These are phyloP conservation scores for Volutella citrinella DNA, from an alignment of 2,329 filamentous ascomycete genomes.

Conservation along the genomic window DNA sequence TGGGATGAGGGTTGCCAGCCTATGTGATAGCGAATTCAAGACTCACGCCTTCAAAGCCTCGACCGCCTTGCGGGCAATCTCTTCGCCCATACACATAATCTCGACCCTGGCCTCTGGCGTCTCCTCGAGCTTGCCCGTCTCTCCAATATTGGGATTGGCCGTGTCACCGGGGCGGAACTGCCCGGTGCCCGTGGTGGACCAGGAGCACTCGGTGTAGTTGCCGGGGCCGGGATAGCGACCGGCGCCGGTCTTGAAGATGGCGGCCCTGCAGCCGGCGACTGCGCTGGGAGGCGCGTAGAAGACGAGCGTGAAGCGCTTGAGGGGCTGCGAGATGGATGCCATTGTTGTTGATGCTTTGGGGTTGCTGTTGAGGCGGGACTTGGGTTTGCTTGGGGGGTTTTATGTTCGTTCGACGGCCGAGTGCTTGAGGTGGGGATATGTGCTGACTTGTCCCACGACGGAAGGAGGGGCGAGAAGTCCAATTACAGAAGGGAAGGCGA, in stretches of 20 bases:
- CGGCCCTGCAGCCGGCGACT: conserved; percentile 50
- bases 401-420: no score
- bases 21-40: neutral
- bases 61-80: conserved; percentile 55
- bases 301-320: conserved; percentile 37
- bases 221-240: conserved; percentile 48
- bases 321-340: conserved; percentile 12
- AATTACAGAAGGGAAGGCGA: no score
- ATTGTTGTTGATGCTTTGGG: no score
- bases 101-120: conserved; percentile 62
- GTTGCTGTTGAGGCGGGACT: no score
- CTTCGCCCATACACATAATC: conserved; percentile 57
- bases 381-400: no score
- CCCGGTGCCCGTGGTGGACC: conserved; percentile 51
- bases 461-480: no score
- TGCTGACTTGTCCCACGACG: no score
- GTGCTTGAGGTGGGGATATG: no score
- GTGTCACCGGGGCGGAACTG: conserved; percentile 63
- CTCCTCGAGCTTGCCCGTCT: conserved; percentile 53
- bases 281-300: conserved; percentile 47
- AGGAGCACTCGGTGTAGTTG: conserved; percentile 56
- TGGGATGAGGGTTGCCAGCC: conserved; percentile 7
- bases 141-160: conserved; percentile 63
- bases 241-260: conserved; percentile 57
- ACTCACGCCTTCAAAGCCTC: conserved; percentile 63